Evolutionary conservation across 176 grass and related monocot genomes (phyloP), one percentile per base, ranked within the genome.

Genomic region (Hsuehochloa calcarea): DNA sequence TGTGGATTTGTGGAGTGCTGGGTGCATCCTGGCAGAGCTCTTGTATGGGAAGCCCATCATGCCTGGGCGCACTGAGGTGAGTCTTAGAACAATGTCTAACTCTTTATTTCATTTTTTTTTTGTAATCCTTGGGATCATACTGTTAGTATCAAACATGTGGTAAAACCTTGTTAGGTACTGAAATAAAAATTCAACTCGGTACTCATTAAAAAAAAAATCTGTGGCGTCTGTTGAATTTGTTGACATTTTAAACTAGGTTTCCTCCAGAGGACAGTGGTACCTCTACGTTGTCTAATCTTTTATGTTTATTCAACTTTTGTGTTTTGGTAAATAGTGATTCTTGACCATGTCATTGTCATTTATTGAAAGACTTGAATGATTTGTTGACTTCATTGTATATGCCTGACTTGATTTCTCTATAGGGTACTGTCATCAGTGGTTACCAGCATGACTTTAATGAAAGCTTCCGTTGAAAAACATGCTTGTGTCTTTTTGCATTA

Each of bases 11-110:
- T 91, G 89, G 89, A 91, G 89, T 67, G 75, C 89, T 13, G 89
- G 89, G 16, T 91, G 89, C 69, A 91, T 91, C 84, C 80, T 91
- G 49, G 85, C 89, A 58, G 89, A 91, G 85, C 85, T 91, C 50
- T 80, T 91, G 75, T 78, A 78, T 75, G 85, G 85, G 52, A 91
- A 91, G 62, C 89, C 89, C 50, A 87, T 87, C 59, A 91, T 91
- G 89, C 85, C 89, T 20, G 89, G 89, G 2, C 89, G 80, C 45
- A 91, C 84, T 11, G 89, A 91, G 89, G 89, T 87, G 52, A 75
- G 54, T 77, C 41, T 43, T 73, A 31, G 14, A 81, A 65, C 43
- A 52, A 75, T 52, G 22, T 15, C 10, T 35, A 2, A 10, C 25
- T 62, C 19, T 61, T 50, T 13, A 69, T 60, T 81, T 8, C 74